Evolutionary conservation across 768 basidiomycete species (phyloP), one percentile per base, ranked within the genome.

Genomic region (Phylloporus scabripes): DNA sequence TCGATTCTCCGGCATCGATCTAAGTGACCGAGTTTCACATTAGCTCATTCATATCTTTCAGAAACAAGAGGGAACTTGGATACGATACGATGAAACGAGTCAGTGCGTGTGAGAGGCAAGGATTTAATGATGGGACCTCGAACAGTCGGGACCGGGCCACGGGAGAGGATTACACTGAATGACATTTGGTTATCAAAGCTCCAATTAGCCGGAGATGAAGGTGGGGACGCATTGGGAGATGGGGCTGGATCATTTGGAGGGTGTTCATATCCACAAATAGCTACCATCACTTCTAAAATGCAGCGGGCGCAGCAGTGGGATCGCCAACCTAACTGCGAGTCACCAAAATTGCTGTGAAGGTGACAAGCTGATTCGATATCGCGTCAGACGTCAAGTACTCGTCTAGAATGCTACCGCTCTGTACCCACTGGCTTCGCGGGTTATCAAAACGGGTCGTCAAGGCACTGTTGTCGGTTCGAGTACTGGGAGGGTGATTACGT

Each of bases 401-500:
- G n/a, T n/a, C n/a, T n/a, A n/a, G n/a, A 42, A 6, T 9, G n/a
- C 11, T 14, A 3, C 18, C 49, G 15, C 14, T 7, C 14, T 15
- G 38, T 5, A 17, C 1, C 38, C 18, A 26, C 50, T 23, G 49
- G 46, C 46, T 32, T 47, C 43, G 42, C 48, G 50, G 50, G 10
- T n/a, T 7, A 18, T n/a, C 37, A 10, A 42, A 28, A 46, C 46
- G 49, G 43, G 43, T 52, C 33, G 40, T 41, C 54, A 20, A 36
- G 18, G 45, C 18, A 45, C 51, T 26, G 24, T 26, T 26, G n/a
- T n/a, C n/a, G n/a, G n/a, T n/a, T n/a, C n/a, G n/a, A n/a, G n/a
- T n/a, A n/a, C n/a, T n/a, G n/a, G n/a, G 49, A 58, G 57, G 21
- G 4, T 42, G 60, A 52, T 64, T 64, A 64, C 46, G 44, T 63